Evolutionary conservation across 306 rosid species (phyloP), one percentile per base, ranked within the genome.

Genomic region (Vicia faba): DNA sequence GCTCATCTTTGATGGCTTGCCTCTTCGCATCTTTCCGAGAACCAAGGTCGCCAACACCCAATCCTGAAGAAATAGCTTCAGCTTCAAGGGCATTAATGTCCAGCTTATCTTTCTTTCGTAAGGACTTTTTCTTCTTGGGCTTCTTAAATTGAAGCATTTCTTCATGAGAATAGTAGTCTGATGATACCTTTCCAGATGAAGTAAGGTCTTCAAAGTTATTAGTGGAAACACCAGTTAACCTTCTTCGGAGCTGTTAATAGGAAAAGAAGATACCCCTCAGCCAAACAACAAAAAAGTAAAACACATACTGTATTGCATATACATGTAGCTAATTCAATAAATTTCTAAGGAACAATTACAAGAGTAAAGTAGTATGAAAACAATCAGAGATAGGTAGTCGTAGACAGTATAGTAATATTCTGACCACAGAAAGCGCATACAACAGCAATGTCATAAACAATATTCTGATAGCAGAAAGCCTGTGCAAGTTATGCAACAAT

Each of bases 41-140:
- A 82, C 99, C 99, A 62, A 85, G 97, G 72, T 93, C 99, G 39
- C 87, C 85, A 70, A 46, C 87, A 78, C 99, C 99, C 79, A 93
- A 79, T 72, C 99, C 99, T 33, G 91, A 79, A 82, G 96, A 80
- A 56, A 86, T 63, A 58, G 99, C 99, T 79, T 93, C 99, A 33
- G 92, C 92, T 85, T 90, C 97, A 78, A 93, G 97, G 74, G 96
- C 95, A 68, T 82, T 88, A 53, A 90, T 51, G 76, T 93, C 99
- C 43, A 93, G 86, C 85, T 88, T 93, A 72, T 90, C 99, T 77
- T 82, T 93, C 83, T 90, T 93, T 56, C 96, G 87, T 70, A 93
- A 78, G 75, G 97, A 75, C 71, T 93, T 93, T 77, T 88, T 93
- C 85, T 93, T 93, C 84, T 86, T 90, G 64, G 99, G 96, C 84